Evolutionary conservation across 345 rosid species (phyloP).

Genomic region (Pelargonium nanum): DNA sequence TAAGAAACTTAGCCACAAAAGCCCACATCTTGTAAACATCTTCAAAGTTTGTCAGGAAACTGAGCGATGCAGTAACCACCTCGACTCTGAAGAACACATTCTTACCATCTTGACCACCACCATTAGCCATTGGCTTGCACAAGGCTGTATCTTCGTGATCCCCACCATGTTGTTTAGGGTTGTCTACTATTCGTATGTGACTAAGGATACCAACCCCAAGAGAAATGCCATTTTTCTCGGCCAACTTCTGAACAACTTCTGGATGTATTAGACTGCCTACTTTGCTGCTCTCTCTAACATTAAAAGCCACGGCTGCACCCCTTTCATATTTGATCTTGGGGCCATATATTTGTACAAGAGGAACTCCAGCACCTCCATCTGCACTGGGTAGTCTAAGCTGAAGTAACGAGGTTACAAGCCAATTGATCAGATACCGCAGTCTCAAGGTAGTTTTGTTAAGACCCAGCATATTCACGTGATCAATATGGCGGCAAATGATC

Average conservation of each 20-base stretch:
- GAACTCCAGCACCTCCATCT: constrained; percentile 23
- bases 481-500: constrained; percentile 60
- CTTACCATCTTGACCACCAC: constrained; percentile 27
- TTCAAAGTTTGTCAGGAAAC: constrained; percentile 61
- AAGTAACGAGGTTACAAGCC: constrained; percentile 80
- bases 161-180: constrained; percentile 29
- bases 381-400: constrained; percentile 51
- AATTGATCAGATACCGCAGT: constrained; percentile 62
- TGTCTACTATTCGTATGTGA: constrained; percentile 42
- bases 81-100: constrained; percentile 37
- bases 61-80: constrained; percentile 61
- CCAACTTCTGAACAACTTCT: constrained; percentile 49
- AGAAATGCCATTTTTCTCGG: constrained; percentile 50
- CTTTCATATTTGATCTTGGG: constrained; percentile 68
- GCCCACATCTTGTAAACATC: constrained; percentile 64
- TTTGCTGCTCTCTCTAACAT: constrained; percentile 27
- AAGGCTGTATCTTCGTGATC: constrained; percentile 34
- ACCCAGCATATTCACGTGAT: constrained; percentile 64
- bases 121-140: constrained; percentile 43
- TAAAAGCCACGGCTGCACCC: constrained; percentile 60
- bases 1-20: constrained; percentile 47
- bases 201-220: constrained; percentile 53
- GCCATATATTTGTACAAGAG: constrained; percentile 58
- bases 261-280: constrained; percentile 36
- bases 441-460: constrained; percentile 71